Conservation (phyloP, 495 filamentous ascomycete genomes). For the Penicillium steckii region DNA sequence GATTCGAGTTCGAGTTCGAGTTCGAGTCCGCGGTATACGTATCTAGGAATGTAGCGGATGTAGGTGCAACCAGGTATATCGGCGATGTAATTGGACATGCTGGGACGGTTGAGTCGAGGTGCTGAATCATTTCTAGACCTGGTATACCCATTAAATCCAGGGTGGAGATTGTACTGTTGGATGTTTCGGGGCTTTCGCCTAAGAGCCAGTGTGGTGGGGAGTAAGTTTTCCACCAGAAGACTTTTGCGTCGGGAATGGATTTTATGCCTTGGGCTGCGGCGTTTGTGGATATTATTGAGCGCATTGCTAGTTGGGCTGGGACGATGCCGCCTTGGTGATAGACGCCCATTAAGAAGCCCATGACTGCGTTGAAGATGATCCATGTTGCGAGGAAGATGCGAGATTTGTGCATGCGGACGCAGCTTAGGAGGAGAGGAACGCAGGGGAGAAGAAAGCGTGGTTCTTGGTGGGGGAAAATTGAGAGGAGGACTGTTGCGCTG, state of each 20-base stretch:
- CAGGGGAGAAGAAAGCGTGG: constrained; percentile 88
- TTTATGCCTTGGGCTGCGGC: constrained; percentile 24
- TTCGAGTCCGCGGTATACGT: constrained; percentile 42
- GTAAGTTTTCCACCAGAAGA: constrained; percentile 98
- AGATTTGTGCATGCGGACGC: constrained; percentile 66
- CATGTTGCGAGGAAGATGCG: constrained; percentile 65
- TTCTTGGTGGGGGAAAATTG: constrained; percentile 89
- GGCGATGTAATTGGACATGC: constrained; percentile 44
- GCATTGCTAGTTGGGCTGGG: constrained; percentile 66
- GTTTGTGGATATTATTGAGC: constrained; percentile 32
- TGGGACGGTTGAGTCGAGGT: constrained; percentile 53
- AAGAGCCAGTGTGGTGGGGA: constrained; percentile 90
- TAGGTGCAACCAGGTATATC: constrained; percentile 66
- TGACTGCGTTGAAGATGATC: constrained; percentile 76
- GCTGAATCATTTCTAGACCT: constrained; percentile 56
- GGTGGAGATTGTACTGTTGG: constrained; percentile 57
- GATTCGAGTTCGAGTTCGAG: constrained; percentile 16
- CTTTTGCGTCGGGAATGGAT: constrained; percentile 56
- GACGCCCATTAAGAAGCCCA: constrained; percentile 83
- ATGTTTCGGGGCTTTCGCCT: constrained; percentile 39
- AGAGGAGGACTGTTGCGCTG: constrained; percentile 76
- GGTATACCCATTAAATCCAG: constrained; percentile 80
- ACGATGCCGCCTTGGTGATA: constrained; percentile 95
- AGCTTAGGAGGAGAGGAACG: constrained; percentile 85
- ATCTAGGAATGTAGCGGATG: constrained; percentile 70